A percentile compares a stretch with the other conserved stretches of the same genome.
These are phyloP conservation scores for Ceratocystis variospora DNA, from an alignment of 2,329 filamentous ascomycete species.

Conservation along the genomic window DNA sequence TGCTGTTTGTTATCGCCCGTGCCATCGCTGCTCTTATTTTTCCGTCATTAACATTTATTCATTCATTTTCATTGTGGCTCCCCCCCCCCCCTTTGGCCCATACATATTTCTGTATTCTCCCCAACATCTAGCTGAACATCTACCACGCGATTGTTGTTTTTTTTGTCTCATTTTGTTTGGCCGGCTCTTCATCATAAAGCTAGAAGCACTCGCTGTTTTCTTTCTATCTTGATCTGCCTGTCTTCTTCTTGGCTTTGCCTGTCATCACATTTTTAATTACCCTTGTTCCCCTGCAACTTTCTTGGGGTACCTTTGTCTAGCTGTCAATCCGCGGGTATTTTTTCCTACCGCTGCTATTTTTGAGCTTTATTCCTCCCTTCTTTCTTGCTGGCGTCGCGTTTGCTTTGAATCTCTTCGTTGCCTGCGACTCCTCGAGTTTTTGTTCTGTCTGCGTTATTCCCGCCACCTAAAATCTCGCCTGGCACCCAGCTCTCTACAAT, in stretches of 20 bases:
- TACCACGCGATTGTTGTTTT: too few relatives aligned
- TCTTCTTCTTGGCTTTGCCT: not conserved
- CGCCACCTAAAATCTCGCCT: too few relatives aligned
- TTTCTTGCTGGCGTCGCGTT: too few relatives aligned
- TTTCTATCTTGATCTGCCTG: not conserved
- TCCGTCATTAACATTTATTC: constrained; percentile 16
- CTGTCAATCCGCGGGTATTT: not conserved
- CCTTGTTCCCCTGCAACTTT: not conserved
- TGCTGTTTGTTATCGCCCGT: constrained; percentile 5
- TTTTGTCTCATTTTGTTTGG: not conserved
- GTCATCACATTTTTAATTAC: constrained; percentile 1
- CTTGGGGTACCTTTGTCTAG: not conserved
- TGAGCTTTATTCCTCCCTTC: not conserved
- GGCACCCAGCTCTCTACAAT: not conserved
- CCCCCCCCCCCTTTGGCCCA: too few relatives aligned
- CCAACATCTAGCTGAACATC: not conserved
- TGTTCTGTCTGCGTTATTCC: too few relatives aligned
- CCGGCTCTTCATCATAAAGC: not conserved
- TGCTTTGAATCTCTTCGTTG: too few relatives aligned
- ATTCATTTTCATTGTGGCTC: not conserved
- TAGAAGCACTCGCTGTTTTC: not conserved
- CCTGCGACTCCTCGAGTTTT: too few relatives aligned
- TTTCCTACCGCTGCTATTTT: not conserved
- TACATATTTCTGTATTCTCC: too few relatives aligned
- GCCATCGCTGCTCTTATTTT: constrained; percentile 9